Evolutionary conservation across 1,139 yeast genomes (phyloP).

Genomic region (Saccharomyces hybrid): DNA sequence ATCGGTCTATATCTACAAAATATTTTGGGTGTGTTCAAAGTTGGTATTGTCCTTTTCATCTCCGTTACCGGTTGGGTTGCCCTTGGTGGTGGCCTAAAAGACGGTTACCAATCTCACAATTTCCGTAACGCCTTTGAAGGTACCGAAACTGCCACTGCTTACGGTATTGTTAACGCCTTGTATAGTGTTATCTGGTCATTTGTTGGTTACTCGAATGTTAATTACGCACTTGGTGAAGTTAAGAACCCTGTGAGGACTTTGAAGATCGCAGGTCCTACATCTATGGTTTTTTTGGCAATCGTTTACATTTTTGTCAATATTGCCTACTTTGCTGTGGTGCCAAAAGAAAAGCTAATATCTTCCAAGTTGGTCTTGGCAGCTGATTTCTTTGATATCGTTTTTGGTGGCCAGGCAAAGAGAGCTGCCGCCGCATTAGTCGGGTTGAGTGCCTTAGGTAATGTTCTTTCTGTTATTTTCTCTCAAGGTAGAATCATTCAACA

Average conservation of each 20-base stretch:
- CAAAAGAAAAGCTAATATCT: conserved; percentile 48
- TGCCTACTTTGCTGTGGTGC: conserved; percentile 71
- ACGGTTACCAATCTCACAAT: conserved; percentile 49
- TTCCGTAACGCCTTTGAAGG: conserved; percentile 57
- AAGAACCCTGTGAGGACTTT: conserved; percentile 62
- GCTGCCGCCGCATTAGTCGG: conserved; percentile 70
- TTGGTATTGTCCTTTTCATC: conserved; percentile 59
- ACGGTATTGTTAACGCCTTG: conserved; percentile 68
- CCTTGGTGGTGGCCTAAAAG: conserved; percentile 58
- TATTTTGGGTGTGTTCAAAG: conserved; percentile 61
- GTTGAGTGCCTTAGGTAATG: conserved; percentile 69
- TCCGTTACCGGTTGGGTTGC: conserved; percentile 78
- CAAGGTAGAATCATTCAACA: conserved; percentile 75
- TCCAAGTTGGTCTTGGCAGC: conserved; percentile 73
- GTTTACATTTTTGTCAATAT: conserved; percentile 63
- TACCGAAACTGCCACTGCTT: conserved; percentile 51
- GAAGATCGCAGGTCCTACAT: conserved; percentile 64
- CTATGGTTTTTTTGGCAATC: conserved; percentile 51
- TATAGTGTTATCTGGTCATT: conserved; percentile 79
- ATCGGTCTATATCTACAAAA: conserved; percentile 64
- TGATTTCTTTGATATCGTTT: conserved; percentile 62
- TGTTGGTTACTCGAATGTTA: conserved; percentile 67
- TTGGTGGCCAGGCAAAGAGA: conserved; percentile 57
- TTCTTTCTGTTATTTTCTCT: conserved; percentile 67
- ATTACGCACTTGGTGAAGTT: conserved; percentile 75